phyloP scores from a whole-genome alignment of 345 rosid species.

The Salix koriyanagi region DNA sequence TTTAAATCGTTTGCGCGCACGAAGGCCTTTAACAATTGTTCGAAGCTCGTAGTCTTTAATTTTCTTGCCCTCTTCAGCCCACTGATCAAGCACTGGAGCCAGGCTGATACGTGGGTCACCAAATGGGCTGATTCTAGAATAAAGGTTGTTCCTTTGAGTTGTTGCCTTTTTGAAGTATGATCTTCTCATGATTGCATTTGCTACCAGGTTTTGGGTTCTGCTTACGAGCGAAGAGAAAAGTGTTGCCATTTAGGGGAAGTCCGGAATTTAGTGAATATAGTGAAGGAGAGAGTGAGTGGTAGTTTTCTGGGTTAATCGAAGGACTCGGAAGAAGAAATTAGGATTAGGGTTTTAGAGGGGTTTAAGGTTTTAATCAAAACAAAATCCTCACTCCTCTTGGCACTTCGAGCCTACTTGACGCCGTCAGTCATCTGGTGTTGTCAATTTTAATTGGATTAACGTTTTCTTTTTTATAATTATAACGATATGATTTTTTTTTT shows the following conservation, averaged over 20 bases:
- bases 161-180: neutral
- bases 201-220: slow-evolving; percentile 6
- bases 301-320: too few relatives aligned
- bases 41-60: slow-evolving; percentile 12
- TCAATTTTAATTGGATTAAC: too few relatives aligned
- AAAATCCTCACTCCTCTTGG: too few relatives aligned
- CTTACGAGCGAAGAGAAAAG: slow-evolving; percentile 7
- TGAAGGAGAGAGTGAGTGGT: neutral
- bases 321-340: neutral
- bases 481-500: too few relatives aligned
- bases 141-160: slow-evolving; percentile 19
- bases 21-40: slow-evolving; percentile 31
- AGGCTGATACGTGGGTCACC: slow-evolving; percentile 30
- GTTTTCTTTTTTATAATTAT: too few relatives aligned
- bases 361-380: neutral
- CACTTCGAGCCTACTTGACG: too few relatives aligned
- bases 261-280: neutral
- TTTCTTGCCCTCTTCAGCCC: slow-evolving; percentile 31
- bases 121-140: slow-evolving; percentile 30
- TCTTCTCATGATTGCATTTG: slow-evolving; percentile 7
- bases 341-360: neutral
- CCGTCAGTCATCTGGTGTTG: too few relatives aligned
- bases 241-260: neutral
- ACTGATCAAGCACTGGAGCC: slow-evolving; percentile 36
- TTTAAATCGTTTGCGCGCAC: slow-evolving; percentile 25